phyloP scores from a whole-genome alignment of 225 moss, liverwort and hornwort genomes.

The Polytrichum commune region DNA sequence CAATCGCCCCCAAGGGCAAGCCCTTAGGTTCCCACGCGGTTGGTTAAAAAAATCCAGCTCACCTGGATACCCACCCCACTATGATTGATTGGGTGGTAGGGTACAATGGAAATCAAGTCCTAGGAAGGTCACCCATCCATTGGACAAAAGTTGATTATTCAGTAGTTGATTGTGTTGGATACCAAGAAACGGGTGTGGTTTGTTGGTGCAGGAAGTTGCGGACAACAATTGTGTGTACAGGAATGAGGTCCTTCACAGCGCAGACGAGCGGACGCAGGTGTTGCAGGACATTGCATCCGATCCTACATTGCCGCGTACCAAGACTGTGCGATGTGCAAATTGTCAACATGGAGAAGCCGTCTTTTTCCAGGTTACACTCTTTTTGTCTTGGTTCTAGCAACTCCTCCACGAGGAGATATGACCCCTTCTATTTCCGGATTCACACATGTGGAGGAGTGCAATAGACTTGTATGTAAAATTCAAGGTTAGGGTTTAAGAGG shows the following conservation, averaged over 20 bases:
- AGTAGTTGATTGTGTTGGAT: neutral
- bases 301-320: constrained; percentile 92
- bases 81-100: too few species aligned
- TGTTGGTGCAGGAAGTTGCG: constrained; percentile 71
- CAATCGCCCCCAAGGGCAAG: too few species aligned
- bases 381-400: neutral
- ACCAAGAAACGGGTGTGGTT: neutral
- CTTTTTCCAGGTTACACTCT: constrained; percentile 75
- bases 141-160: too few species aligned
- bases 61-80: too few species aligned
- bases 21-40: too few species aligned
- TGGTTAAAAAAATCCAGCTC: too few species aligned
- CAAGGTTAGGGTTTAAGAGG: neutral
- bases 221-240: constrained; percentile 97
- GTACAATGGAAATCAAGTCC: too few species aligned
- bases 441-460: neutral
- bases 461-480: neutral
- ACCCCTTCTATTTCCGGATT: neutral
- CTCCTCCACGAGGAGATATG: neutral
- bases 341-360: constrained; percentile 97
- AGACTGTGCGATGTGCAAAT: constrained; percentile 90
- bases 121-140: too few species aligned
- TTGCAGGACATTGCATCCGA: constrained; percentile 96
- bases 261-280: constrained; percentile 97
- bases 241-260: constrained; percentile 92